phyloP scores from a whole-genome alignment of 2,329 filamentous ascomycete genomes.

The Shiraia sp. region DNA sequence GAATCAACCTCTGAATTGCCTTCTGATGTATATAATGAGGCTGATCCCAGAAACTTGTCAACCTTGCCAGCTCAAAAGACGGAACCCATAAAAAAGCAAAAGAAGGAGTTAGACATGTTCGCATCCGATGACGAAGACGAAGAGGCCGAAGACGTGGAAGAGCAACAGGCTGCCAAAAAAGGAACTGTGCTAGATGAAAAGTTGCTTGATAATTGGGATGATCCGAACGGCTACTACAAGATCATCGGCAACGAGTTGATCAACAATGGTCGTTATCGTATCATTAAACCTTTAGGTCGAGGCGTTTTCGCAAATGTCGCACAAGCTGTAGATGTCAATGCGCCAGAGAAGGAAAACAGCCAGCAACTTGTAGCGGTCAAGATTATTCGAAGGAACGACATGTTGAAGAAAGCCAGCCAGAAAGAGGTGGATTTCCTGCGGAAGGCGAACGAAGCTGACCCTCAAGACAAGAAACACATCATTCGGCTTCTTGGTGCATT shows the following conservation, averaged over 20 bases:
- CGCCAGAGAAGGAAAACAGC: slow-evolving; percentile 44
- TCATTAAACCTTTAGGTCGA: slow-evolving; percentile 84
- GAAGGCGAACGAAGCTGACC: slow-evolving; percentile 82
- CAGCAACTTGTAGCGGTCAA: slow-evolving; percentile 86
- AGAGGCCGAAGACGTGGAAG: slow-evolving; percentile 69
- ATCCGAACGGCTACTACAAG: slow-evolving; percentile 95
- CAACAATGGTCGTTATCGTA: slow-evolving; percentile 82
- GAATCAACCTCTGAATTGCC: slow-evolving; percentile 40
- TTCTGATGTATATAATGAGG: slow-evolving; percentile 63
- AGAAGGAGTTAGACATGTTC: slow-evolving; percentile 66
- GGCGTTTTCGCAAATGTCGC: slow-evolving; percentile 98
- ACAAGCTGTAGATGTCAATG: slow-evolving; percentile 60
- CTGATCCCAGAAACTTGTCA: slow-evolving; percentile 57
- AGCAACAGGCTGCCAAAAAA: slow-evolving; percentile 22
- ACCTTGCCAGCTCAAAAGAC: slow-evolving; percentile 50
- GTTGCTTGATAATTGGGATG: slow-evolving; percentile 90
- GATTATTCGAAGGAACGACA: slow-evolving; percentile 95
- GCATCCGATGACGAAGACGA: slow-evolving; percentile 72
- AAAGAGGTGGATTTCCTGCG: slow-evolving; percentile 94
- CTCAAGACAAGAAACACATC: slow-evolving; percentile 87
- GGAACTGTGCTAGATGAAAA: slow-evolving; percentile 62
- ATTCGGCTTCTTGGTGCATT: slow-evolving; percentile 86
- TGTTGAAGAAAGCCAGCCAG: slow-evolving; percentile 86
- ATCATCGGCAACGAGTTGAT: slow-evolving; percentile 89
- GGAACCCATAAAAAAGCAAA: slow-evolving; percentile 43